phyloP scores from a whole-genome alignment of 2,329 filamentous ascomycete genomes.

The Onygena corvina region DNA sequence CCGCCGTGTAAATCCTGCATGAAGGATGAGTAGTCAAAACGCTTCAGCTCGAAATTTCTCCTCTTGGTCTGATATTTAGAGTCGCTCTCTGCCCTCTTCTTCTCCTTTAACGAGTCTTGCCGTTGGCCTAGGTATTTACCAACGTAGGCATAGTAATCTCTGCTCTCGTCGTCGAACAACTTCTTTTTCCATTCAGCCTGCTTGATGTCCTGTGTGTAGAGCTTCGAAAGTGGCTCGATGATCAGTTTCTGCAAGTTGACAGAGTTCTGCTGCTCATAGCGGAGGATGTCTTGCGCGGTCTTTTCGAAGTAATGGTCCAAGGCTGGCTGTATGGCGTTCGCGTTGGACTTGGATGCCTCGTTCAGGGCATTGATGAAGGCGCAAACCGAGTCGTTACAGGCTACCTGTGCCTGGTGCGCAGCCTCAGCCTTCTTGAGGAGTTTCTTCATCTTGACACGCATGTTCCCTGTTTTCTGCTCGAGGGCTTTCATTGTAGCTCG shows the following conservation, averaged over 20 bases:
- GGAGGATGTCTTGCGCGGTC: slow-evolving; percentile 79
- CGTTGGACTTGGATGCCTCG: slow-evolving; percentile 80
- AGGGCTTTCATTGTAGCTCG: slow-evolving; percentile 91
- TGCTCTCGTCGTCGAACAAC: slow-evolving; percentile 97
- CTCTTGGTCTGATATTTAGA: slow-evolving; percentile 92
- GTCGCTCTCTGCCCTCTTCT: slow-evolving; percentile 90
- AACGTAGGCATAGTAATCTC: slow-evolving; percentile 94
- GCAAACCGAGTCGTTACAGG: slow-evolving; percentile 74
- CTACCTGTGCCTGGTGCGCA: slow-evolving; percentile 63
- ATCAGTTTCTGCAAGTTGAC: slow-evolving; percentile 79
- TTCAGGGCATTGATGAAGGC: slow-evolving; percentile 75
- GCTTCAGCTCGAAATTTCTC: slow-evolving; percentile 88
- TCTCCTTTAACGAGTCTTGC: slow-evolving; percentile 91
- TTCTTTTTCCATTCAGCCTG: slow-evolving; percentile 93
- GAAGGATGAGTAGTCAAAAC: slow-evolving; percentile 97
- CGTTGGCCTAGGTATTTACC: slow-evolving; percentile 91
- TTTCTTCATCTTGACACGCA: slow-evolving; percentile 91
- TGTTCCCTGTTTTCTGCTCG: slow-evolving; percentile 90
- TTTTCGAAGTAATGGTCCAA: slow-evolving; percentile 98
- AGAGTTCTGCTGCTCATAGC: slow-evolving; percentile 76
- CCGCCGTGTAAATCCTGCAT: slow-evolving; percentile 99
- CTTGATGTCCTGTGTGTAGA: slow-evolving; percentile 95
- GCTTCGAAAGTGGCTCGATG: slow-evolving; percentile 80
- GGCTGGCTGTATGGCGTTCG: slow-evolving; percentile 91
- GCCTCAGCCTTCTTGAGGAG: slow-evolving; percentile 89